A percentile compares a stretch with the other conserved stretches of the same genome.
phyloP scores from a whole-genome alignment of 1,139 yeast species.

The Lodderomyces parapsilosis region DNA sequence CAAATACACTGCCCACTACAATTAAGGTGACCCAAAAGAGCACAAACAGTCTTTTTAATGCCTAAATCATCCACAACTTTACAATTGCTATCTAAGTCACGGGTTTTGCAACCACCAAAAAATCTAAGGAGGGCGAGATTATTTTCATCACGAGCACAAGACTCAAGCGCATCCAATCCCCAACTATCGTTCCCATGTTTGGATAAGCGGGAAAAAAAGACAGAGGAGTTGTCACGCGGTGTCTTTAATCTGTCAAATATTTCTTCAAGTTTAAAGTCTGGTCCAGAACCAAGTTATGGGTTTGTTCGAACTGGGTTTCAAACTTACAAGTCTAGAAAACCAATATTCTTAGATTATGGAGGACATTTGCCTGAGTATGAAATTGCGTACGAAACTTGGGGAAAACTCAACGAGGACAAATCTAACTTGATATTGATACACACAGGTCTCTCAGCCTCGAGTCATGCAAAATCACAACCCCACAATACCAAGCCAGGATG shows the following conservation, averaged over 20 bases:
- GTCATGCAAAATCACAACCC: slow-evolving; percentile 87
- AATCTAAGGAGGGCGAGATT: slow-evolving; percentile 11
- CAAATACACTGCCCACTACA: too few relatives aligned
- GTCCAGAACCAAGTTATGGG: slow-evolving; percentile 86
- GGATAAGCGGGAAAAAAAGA: slow-evolving; percentile 68
- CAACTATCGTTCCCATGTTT: slow-evolving; percentile 82
- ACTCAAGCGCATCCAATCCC: slow-evolving; percentile 45
- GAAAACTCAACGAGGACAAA: slow-evolving; percentile 49
- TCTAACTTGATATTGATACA: slow-evolving; percentile 79
- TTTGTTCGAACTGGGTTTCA: slow-evolving; percentile 69
- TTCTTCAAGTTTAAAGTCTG: slow-evolving; percentile 50
- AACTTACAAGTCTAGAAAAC: slow-evolving; percentile 51
- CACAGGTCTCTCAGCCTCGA: slow-evolving; percentile 90
- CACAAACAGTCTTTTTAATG: neutral
- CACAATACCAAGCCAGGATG: slow-evolving; percentile 77
- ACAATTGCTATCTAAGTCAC: neutral
- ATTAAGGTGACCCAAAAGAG: too few relatives aligned
- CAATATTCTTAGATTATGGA: slow-evolving; percentile 78
- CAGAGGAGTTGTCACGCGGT: slow-evolving; percentile 39
- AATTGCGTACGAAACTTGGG: slow-evolving; percentile 94
- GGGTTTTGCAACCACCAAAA: slow-evolving; percentile 5
- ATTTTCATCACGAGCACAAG: neutral
- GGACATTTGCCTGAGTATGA: slow-evolving; percentile 72
- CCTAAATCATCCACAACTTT: neutral
- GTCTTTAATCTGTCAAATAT: slow-evolving; percentile 10